Evolutionary conservation across 139 green algal genomes (phyloP), one percentile per base, ranked within the genome.

Genomic region (Coelastrella sp.): DNA sequence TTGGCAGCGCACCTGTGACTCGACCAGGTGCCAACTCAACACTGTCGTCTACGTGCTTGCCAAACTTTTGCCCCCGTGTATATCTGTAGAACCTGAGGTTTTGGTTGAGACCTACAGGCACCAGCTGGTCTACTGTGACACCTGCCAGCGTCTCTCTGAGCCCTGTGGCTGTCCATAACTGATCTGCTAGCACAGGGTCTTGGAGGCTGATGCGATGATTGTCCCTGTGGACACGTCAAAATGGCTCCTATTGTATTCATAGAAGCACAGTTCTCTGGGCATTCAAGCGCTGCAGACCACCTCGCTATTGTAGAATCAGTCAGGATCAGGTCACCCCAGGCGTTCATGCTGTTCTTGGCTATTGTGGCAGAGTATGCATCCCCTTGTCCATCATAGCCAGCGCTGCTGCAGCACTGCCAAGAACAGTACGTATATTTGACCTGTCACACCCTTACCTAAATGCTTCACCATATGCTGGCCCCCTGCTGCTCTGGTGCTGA

Each of bases 81-180:
- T 97, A 97, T n/a, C 95, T 93, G 86, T 97, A 97, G 35, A 96
- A 83, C 17, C 95, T 87, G 9, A 97, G 92, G 89, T 96, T 95
- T 17, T 92, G 91, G 63, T 97, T 97, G 8, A 96, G 89, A 4
- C 93, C 93, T 0, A 92, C 56, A 5, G 93, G 86, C 12, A 20
- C 10, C 17, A 68, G 59, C 4, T 84, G 87, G 8, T 92, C 84
- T 7, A 95, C 78, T n/a, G 25, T 58, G 20, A 95, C 35, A 0
- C 76, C 80, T 17, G 19, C 56, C 25, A 93, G 85, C 0, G 88
- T 35, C 10, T 90, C 56, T 11, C 66, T 22, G n/a, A 97, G 88
- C 9, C 93, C 91, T 7, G 89, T 92, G 11, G 7, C 78, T 11
- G 74, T 72, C 93, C 93, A 95, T 6, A 95, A 86, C 74, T 84